These are phyloP conservation scores for Euphorbia schlechtendalii DNA, from an alignment of 441 rosid genomes.

Conservation along the genomic window DNA sequence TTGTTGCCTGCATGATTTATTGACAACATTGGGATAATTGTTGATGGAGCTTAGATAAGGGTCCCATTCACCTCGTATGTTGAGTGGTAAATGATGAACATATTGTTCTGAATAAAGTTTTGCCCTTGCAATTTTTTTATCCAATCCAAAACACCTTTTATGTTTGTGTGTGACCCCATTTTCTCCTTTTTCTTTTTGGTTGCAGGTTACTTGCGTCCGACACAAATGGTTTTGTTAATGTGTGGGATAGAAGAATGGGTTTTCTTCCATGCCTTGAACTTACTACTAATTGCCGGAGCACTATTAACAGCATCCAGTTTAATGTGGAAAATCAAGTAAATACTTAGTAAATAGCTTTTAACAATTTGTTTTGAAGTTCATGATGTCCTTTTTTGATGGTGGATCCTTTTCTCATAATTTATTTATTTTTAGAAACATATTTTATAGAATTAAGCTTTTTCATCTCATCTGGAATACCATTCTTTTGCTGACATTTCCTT, in stretches of 20 bases:
- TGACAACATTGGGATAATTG: not conserved
- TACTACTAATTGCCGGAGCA: slow-evolving; percentile 33
- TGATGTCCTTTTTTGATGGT: not conserved
- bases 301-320: slow-evolving; percentile 58
- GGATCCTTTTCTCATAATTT: slow-evolving; percentile 1
- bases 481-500: not conserved
- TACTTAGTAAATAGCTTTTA: not conserved
- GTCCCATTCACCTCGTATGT: not conserved
- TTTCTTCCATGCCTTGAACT: slow-evolving; percentile 68
- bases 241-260: slow-evolving; percentile 84
- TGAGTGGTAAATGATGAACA: too few species aligned
- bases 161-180: not conserved
- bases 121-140: not conserved
- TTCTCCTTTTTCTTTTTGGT: slow-evolving; percentile 13
- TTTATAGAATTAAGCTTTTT: not conserved
- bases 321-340: slow-evolving; percentile 69
- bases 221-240: slow-evolving; percentile 51
- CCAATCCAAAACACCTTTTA: not conserved
- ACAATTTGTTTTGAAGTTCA: not conserved
- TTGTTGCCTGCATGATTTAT: not conserved
- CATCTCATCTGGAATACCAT: not conserved
- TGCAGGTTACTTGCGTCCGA: slow-evolving; percentile 75
- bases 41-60: not conserved
- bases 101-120: not conserved
- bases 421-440: not conserved